phyloP scores from a whole-genome alignment of 768 basidiomycete species.

The Thelephora ganbajun region DNA sequence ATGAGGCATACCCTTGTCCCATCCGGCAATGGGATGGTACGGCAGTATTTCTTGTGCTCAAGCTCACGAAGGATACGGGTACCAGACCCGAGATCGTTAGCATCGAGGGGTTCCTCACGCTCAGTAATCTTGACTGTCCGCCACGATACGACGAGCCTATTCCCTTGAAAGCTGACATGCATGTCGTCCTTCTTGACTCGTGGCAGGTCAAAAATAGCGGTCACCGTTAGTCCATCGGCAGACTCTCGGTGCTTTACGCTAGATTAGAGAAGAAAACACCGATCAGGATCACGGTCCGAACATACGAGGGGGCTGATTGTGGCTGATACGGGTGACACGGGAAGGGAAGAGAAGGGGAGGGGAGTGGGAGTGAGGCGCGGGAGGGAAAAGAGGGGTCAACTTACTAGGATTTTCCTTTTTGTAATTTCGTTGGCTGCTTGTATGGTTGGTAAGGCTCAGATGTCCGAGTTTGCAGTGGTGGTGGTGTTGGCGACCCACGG shows the following conservation, averaged over 20 bases:
- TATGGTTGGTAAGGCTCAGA: slow-evolving; percentile 13
- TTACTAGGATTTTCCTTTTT: slow-evolving; percentile 54
- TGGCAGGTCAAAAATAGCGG: slow-evolving; percentile 56
- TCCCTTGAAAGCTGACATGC: slow-evolving; percentile 58
- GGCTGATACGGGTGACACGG: neutral
- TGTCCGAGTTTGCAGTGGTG: slow-evolving; percentile 1
- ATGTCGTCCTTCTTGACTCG: slow-evolving; percentile 62
- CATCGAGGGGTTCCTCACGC: slow-evolving; percentile 28
- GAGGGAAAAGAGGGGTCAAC: slow-evolving; percentile 8
- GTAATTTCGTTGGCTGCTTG: slow-evolving; percentile 26
- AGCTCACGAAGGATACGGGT: slow-evolving; percentile 49
- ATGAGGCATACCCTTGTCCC: slow-evolving; percentile 44
- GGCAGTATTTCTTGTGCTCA: slow-evolving; percentile 46
- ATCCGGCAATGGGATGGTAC: slow-evolving; percentile 60
- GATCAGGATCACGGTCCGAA: neutral
- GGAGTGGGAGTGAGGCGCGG: neutral
- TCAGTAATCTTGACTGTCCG: slow-evolving; percentile 43
- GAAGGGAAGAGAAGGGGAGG: neutral
- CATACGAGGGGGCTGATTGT: neutral
- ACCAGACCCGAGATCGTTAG: slow-evolving; percentile 10
- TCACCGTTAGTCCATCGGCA: slow-evolving; percentile 48
- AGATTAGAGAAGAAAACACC: slow-evolving; percentile 4
- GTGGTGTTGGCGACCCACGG: slow-evolving; percentile 1
- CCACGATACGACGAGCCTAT: slow-evolving; percentile 55
- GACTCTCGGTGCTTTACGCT: slow-evolving; percentile 64